Evolutionary conservation across 2,329 filamentous ascomycete species (phyloP), one percentile per base, ranked within the genome.

Genomic region (Aureobasidium leucospermi): DNA sequence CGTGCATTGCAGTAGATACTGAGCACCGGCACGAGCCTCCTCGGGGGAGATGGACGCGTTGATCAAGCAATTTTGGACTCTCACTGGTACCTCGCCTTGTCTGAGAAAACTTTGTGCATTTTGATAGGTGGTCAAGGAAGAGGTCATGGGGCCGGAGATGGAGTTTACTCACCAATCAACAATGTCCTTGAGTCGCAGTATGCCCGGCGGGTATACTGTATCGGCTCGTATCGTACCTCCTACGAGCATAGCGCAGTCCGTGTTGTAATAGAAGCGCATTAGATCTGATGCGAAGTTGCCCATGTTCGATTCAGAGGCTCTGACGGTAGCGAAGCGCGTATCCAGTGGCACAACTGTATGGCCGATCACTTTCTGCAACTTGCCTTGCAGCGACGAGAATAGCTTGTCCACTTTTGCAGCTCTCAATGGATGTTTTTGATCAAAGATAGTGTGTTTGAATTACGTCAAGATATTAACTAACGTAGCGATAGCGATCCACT

Each of bases 221-320:
- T 96, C 91, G 1, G 90, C 91, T 13, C 91, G 83, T 57, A 96
- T 90, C 0, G 91, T 96, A 0, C 91, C 91, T 0, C 88, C 82
- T 0, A 89, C 90, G 85, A 96, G 94, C 63, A 96, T 79, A 32
- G 85, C 83, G 69, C 90, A 95, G 66, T 96, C 92, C 0, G 89
- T 85, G 5, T 79, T 75, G 70, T 96, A 90, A 69, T 95, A 87
- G 62, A 85, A 85, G 7, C 90, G 83, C 90, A 96, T 96, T 28
- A 96, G 81, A 69, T 96, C 91, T 73, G 89, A 94, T 3, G 96
- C 87, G 71, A 95, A 95, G 73, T 96, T 96, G 1, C 88, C 90
- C 13, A 95, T 76, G 68, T 96, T 96, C 58, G 87, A 90, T 73
- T 96, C 91, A 47, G 77, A 79, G 19, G 83, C 77, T 10, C 91